Evolutionary conservation across 1,284 basidiomycete genomes (phyloP), one percentile per base, ranked within the genome.

Genomic region (Cutaneotrichosporon spelunceum): DNA sequence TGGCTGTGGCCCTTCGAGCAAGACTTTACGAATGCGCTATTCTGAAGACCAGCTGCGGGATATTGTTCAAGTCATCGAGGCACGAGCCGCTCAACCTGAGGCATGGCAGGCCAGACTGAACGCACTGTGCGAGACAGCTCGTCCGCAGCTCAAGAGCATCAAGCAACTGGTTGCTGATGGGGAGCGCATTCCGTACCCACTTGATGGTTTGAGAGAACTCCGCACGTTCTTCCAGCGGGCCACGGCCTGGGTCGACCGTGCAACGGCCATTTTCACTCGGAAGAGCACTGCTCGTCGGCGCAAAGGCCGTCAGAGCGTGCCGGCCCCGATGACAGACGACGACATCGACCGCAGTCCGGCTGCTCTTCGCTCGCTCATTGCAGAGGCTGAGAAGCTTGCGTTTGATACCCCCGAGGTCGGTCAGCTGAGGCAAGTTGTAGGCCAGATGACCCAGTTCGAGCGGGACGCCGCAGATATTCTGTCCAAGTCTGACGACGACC

Each of bases 151-250:
- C 57, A 88, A 89, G 62, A 84, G 84, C 30, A 83, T 97, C 59
- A 86, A 88, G 30, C 85, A 88, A 7, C 80, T 95, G 19, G 82
- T 92, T 26, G 84, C 88, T 0, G 93, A 97, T 74, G 93, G 90
- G 23, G 92, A 96, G 68, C 87, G 87, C 60, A 91, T 95, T 72
- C 86, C 85, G 53, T 85, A 86, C 72, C 82, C 83, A 26, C 82
- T 96, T 21, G 82, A 85, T 2, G 91, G 93, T 74, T 82, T 94
- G 53, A 78, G 81, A 23, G 81, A 85, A 52, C 83, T 97, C 50
- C 85, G 87, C 53, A 88, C 86, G 72, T 92, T 91, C 72, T 88
- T 96, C 56, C 83, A 79, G 45, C 84, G 86, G 62, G 93, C 90
- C 26, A 89, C 87, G 68, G 86, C 88, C 65, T 95, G 93, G 92